Conservation (phyloP, 1,139 yeast genomes). For the Yamadazyma friedrichii region DNA sequence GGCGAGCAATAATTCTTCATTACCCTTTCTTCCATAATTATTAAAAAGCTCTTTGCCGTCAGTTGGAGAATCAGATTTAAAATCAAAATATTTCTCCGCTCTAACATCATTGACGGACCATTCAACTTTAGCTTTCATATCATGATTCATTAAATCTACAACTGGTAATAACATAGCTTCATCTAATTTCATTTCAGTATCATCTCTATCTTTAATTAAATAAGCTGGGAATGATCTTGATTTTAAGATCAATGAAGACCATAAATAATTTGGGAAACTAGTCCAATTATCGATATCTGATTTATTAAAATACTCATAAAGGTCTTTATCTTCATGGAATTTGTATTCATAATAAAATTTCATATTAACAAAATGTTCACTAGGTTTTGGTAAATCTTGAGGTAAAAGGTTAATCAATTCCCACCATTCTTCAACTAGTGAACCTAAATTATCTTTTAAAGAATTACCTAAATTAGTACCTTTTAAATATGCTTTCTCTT, state of each 20-base stretch:
- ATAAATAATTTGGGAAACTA: constrained; percentile 61
- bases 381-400: constrained; percentile 30
- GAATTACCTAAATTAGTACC: constrained; percentile 59
- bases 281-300: constrained; percentile 49
- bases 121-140: constrained; percentile 56
- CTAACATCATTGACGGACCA: constrained; percentile 47
- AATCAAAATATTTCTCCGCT: constrained; percentile 20
- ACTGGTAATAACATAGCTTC: constrained; percentile 76
- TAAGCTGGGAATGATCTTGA: constrained; percentile 79
- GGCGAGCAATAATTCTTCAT: constrained; percentile 65
- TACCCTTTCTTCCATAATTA: constrained; percentile 85
- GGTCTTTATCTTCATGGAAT: constrained; percentile 41
- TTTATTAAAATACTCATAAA: constrained; percentile 24
- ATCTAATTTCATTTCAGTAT: constrained; percentile 27
- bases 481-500: constrained; percentile 48
- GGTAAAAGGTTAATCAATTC: constrained; percentile 35
- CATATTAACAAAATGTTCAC: constrained; percentile 38
- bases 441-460: constrained; percentile 30
- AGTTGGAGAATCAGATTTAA: constrained; percentile 26
- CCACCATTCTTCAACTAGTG: constrained; percentile 55
- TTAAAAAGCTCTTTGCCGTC: constrained; percentile 58
- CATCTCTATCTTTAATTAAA: constrained; percentile 22
- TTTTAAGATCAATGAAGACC: constrained; percentile 71
- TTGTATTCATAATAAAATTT: constrained; percentile 49
- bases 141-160: constrained; percentile 76